phyloP scores from a whole-genome alignment of 1,284 basidiomycete species.

The Melampsora larici-populina region DNA sequence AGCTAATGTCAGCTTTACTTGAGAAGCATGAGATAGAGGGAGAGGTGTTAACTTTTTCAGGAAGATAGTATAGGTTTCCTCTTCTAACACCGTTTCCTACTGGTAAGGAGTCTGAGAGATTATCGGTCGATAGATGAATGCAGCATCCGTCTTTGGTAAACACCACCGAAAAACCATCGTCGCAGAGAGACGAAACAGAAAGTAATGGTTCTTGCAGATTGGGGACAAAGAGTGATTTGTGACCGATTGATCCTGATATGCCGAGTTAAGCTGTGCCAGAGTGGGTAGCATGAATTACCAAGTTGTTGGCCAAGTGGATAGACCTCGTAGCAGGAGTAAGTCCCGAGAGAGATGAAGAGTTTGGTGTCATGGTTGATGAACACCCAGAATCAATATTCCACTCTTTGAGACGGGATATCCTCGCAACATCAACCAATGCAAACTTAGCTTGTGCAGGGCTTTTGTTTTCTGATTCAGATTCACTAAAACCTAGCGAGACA shows the following conservation, averaged over 20 bases:
- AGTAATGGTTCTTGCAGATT: not conserved
- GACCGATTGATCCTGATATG: not conserved
- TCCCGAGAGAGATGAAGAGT: not conserved
- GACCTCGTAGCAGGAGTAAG: not conserved
- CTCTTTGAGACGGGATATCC: not conserved
- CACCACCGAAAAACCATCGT: not conserved
- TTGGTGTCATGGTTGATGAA: slow-evolving; percentile 7
- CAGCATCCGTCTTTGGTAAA: not conserved
- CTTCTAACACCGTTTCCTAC: not conserved
- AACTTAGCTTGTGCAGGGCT: no score
- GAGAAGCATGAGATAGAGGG: not conserved
- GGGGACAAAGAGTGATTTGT: slow-evolving; percentile 7
- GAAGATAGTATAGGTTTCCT: slow-evolving; percentile 19
- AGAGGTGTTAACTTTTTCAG: not conserved
- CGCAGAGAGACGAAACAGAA: not conserved
- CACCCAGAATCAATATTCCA: slow-evolving; percentile 14
- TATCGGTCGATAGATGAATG: not conserved
- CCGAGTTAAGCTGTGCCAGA: not conserved
- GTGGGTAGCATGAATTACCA: not conserved
- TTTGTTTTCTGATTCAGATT: no score
- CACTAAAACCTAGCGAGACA: no score
- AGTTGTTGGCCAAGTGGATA: not conserved
- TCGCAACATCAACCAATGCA: no score
- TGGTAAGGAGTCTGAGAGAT: not conserved
- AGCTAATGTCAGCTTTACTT: not conserved